These are phyloP conservation scores for Macrolepiota fuliginosa DNA, from an alignment of 768 basidiomycete genomes.

Conservation along the genomic window DNA sequence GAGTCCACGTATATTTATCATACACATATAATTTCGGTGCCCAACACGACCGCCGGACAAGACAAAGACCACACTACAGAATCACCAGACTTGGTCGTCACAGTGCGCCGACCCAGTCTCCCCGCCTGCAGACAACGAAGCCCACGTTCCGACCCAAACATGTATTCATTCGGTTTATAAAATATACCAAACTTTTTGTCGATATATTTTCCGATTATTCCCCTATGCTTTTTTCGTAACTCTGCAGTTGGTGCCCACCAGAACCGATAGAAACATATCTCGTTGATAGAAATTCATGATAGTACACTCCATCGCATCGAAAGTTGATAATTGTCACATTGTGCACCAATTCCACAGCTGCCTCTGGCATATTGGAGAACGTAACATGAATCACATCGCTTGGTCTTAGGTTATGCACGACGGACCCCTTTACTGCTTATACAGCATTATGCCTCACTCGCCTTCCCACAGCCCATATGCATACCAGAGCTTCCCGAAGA, in stretches of 20 bases:
- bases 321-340: background rate
- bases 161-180: too few relatives aligned
- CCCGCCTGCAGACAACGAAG: too few relatives aligned
- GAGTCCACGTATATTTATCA: too few relatives aligned
- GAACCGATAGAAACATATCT: constrained; percentile 17
- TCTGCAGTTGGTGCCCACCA: constrained; percentile 33
- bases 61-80: too few relatives aligned
- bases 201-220: too few relatives aligned
- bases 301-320: constrained; percentile 19
- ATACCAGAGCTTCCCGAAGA: constrained; percentile 6
- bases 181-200: too few relatives aligned
- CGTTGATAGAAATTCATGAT: constrained; percentile 24
- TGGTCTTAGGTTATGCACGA: constrained; percentile 26
- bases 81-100: too few relatives aligned
- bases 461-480: background rate
- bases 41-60: too few relatives aligned
- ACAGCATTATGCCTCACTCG: constrained; percentile 23
- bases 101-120: too few relatives aligned
- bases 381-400: constrained; percentile 30
- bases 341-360: constrained; percentile 22
- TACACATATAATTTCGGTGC: too few relatives aligned
- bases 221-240: too few relatives aligned
- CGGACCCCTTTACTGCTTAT: constrained; percentile 15
- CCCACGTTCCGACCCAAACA: too few relatives aligned
- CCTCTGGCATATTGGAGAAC: constrained; percentile 43